A percentile compares a stretch with the other conserved stretches of the same genome.
These are phyloP conservation scores for Diaporthe eres DNA, from an alignment of 2,329 filamentous ascomycete genomes.

Conservation along the genomic window DNA sequence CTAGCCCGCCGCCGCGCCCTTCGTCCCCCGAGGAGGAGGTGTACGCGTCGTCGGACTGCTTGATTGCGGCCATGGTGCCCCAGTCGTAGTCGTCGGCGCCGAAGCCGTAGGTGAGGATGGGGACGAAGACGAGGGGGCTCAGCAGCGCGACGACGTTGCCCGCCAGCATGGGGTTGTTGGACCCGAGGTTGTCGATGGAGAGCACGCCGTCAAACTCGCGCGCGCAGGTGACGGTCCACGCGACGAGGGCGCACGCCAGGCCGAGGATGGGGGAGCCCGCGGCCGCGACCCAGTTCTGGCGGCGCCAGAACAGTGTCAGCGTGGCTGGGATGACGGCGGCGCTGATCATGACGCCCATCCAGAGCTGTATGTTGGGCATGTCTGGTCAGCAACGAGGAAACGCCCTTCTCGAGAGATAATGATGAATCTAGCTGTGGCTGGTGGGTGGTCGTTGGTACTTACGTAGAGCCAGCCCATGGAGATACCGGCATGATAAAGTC, in stretches of 20 bases:
- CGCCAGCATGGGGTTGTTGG: slow-evolving; percentile 90
- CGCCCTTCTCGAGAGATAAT: too few relatives aligned
- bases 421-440: neutral
- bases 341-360: slow-evolving; percentile 94
- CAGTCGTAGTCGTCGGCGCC: slow-evolving; percentile 87
- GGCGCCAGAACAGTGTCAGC: slow-evolving; percentile 83
- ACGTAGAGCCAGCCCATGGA: slow-evolving; percentile 88
- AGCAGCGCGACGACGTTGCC: slow-evolving; percentile 89
- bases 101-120: slow-evolving; percentile 79
- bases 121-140: slow-evolving; percentile 81
- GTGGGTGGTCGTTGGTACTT: neutral
- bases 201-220: slow-evolving; percentile 78
- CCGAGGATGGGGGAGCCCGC: slow-evolving; percentile 76
- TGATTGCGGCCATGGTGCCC: slow-evolving; percentile 76
- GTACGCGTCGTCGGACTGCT: slow-evolving; percentile 41
- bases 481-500: slow-evolving; percentile 80
- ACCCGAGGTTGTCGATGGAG: slow-evolving; percentile 73
- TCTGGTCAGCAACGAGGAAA: neutral
- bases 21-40: neutral
- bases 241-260: slow-evolving; percentile 76
- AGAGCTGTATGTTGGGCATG: slow-evolving; percentile 56
- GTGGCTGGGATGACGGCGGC: slow-evolving; percentile 87
- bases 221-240: slow-evolving; percentile 84
- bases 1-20: neutral
- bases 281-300: slow-evolving; percentile 82